Evolutionary conservation across 1,139 yeast genomes (phyloP).

Genomic region (Hansenula sp.): DNA sequence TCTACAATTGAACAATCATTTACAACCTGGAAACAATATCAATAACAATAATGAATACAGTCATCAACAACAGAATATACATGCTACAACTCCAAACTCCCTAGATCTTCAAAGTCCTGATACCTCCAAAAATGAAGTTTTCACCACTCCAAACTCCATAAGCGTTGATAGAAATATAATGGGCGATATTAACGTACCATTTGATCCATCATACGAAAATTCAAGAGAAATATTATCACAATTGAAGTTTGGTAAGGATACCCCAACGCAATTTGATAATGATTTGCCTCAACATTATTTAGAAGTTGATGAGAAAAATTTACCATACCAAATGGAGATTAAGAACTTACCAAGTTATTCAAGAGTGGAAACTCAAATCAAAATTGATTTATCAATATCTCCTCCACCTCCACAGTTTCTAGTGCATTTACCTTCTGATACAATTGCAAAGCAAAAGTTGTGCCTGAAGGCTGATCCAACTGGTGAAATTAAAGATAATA

Average conservation of each 20-base stretch:
- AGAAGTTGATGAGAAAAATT: slow-evolving; percentile 21
- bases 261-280: slow-evolving; percentile 16
- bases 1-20: not conserved
- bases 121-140: slow-evolving; percentile 15
- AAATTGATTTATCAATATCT: slow-evolving; percentile 58
- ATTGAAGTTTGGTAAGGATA: slow-evolving; percentile 50
- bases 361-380: slow-evolving; percentile 94
- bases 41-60: not conserved
- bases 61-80: not conserved
- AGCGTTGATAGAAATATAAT: not conserved
- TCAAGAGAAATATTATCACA: slow-evolving; percentile 51
- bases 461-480: slow-evolving; percentile 45
- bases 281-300: slow-evolving; percentile 21
- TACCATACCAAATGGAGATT: slow-evolving; percentile 59
- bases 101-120: slow-evolving; percentile 8
- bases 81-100: slow-evolving; percentile 17
- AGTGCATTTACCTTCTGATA: slow-evolving; percentile 78
- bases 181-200: not conserved
- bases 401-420: slow-evolving; percentile 74
- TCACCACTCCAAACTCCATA: slow-evolving; percentile 20
- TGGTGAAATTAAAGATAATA: slow-evolving; percentile 45
- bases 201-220: slow-evolving; percentile 33
- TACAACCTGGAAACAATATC: not conserved
- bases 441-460: slow-evolving; percentile 82
- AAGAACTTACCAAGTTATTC: slow-evolving; percentile 72